phyloP scores from a whole-genome alignment of 1,284 basidiomycete genomes.

The Xerocomus minutiporus region DNA sequence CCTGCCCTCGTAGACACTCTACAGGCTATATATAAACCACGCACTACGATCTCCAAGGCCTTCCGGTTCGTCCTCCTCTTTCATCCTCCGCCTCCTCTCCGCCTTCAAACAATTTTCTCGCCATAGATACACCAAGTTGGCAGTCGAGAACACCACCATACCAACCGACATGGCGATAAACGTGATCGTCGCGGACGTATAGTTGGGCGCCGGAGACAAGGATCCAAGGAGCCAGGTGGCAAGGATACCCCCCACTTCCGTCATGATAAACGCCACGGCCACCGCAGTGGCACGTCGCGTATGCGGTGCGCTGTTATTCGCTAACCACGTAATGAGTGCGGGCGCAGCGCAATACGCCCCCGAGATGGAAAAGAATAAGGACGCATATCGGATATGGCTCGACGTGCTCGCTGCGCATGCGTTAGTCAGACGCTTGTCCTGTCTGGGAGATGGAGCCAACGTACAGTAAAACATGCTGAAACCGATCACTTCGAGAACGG shows the following conservation, averaged over 20 bases:
- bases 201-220: not conserved
- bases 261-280: not conserved
- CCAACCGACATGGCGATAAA: not conserved
- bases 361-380: not conserved
- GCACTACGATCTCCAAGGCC: constrained; percentile 1
- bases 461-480: constrained; percentile 40
- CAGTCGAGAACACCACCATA: not conserved
- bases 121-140: not conserved
- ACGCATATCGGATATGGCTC: not conserved
- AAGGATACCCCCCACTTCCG: not conserved
- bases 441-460: not conserved
- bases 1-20: not conserved
- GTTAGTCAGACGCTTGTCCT: not conserved
- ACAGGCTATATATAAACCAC: not conserved
- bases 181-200: not conserved
- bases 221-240: constrained; percentile 1
- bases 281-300: not conserved
- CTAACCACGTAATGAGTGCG: not conserved
- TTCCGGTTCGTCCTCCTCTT: not conserved
- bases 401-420: not conserved
- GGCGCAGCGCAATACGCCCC: not conserved
- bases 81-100: not conserved
- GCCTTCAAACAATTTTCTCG: not conserved
- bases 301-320: constrained; percentile 1
- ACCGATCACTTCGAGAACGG: constrained; percentile 39